phyloP scores from a whole-genome alignment of 768 basidiomycete species.

The Russula sp. region DNA sequence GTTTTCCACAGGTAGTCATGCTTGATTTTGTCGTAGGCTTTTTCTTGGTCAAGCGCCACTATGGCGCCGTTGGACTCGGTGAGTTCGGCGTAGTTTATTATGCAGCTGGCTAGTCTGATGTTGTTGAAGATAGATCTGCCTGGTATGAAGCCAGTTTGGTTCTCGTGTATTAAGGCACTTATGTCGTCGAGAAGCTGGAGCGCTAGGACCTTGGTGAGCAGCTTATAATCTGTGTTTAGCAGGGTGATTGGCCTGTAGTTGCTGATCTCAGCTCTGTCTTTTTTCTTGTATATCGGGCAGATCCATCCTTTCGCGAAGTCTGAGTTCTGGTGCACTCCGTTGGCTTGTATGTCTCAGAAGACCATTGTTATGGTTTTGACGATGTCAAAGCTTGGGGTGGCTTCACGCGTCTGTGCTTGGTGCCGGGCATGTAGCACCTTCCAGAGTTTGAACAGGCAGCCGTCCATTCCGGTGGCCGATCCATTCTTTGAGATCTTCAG shows the following conservation, averaged over 20 bases:
- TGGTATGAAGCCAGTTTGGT: no score
- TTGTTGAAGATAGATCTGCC: no score
- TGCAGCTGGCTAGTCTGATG: no score
- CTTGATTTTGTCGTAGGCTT: conserved; percentile 14
- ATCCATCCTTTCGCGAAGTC: no score
- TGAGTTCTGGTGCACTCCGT: neutral
- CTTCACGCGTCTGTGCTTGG: no score
- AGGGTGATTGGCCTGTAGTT: no score
- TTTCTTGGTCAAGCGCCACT: no score
- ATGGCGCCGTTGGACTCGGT: neutral
- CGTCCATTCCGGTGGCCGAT: neutral
- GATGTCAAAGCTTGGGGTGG: neutral
- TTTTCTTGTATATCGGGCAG: conserved; percentile 39
- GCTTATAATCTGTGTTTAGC: conserved; percentile 31
- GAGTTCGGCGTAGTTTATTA: conserved; percentile 5
- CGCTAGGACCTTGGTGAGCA: conserved; percentile 22
- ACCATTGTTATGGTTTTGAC: neutral
- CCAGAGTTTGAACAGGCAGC: neutral
- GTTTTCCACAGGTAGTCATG: conserved; percentile 16
- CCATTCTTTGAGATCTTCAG: neutral
- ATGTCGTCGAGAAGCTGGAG: neutral
- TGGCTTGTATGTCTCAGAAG: neutral
- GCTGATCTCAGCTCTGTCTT: conserved; percentile 1
- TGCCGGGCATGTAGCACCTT: neutral
- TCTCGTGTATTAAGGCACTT: neutral